Evolutionary conservation across 805 yeast species (phyloP).

Genomic region (Pichia rugopelliculosa): DNA sequence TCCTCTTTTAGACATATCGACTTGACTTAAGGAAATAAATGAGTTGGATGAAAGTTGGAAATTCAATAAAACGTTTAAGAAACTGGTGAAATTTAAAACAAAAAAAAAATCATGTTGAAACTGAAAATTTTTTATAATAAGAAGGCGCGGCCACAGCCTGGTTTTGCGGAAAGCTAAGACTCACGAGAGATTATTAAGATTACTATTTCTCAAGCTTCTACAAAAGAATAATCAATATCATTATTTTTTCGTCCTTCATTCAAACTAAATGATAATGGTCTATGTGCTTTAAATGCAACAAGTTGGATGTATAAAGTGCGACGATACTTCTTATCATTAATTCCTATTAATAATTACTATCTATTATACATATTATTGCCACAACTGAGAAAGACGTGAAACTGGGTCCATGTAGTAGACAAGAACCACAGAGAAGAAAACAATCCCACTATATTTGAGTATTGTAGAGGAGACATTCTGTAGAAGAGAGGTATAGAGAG

Average conservation of each 20-base stretch:
- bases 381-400: not conserved
- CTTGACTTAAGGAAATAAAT: not conserved
- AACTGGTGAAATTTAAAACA: not conserved
- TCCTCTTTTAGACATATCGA: conserved; percentile 29
- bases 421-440: not conserved
- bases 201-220: too few relatives aligned
- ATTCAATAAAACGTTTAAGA: not conserved
- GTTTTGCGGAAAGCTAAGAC: too few relatives aligned
- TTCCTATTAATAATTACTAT: too few relatives aligned
- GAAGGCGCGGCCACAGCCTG: not conserved
- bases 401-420: not conserved
- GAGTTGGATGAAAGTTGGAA: not conserved
- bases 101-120: not conserved
- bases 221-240: too few relatives aligned
- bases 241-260: too few relatives aligned
- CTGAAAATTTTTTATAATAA: not conserved
- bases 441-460: conserved; percentile 1
- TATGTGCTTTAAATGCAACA: too few relatives aligned
- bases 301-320: too few relatives aligned
- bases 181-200: too few relatives aligned
- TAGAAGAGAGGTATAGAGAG: not conserved
- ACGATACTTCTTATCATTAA: too few relatives aligned
- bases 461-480: not conserved
- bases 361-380: not conserved
- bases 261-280: too few relatives aligned